Evolutionary conservation across 805 yeast species (phyloP), one percentile per base, ranked within the genome.

Genomic region (Groenewaldozyma salmanticensis): DNA sequence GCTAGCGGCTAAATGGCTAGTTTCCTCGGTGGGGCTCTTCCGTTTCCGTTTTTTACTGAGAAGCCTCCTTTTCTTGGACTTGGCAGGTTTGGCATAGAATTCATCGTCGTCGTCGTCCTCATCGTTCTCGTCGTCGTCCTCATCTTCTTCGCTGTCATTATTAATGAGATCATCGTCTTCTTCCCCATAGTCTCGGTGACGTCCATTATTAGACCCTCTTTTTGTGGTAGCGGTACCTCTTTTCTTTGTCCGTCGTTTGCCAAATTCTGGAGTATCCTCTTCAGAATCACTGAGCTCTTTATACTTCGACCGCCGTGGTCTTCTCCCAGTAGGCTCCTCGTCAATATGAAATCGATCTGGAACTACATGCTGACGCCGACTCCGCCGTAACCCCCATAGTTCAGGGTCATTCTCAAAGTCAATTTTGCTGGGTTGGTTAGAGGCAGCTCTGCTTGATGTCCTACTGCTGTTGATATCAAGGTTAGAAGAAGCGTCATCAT

Each of bases 331-430:
- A 18, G 35, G 37, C 20, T 42, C 50, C 31, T 46, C 51, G 21
- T 47, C 50, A 11, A 46, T 31, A n/a, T 40, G 32, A 33, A 56
- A 52, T 35, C 57, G 33, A 16, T 57, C 58, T 2, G 62, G 63
- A 5, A 53, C 56, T 2, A 42, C 40, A 41, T 58, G 63, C 6
- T 60, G 50, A n/a, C 69, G 55, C 7, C 60, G 52, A 39, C 65
- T 58, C 32, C 71, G 55, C 16, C 71, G 55, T 27, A 67, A 54
- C 11, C 71, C 71, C 44, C 65, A 66, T 20, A 66, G 60, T 50
- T 61, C 67, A 5, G 71, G 66, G 45, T 54, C 48, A 11, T 49
- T 45, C 17, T 52, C 53, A 38, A 39, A 50, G 36, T 49, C 50
- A 21, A 45, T 37, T 17, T 24, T 24, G 13, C 29, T 13, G 13